Evolutionary conservation across 495 filamentous ascomycete species (phyloP).

Genomic region (Daldinia vernicosa): DNA sequence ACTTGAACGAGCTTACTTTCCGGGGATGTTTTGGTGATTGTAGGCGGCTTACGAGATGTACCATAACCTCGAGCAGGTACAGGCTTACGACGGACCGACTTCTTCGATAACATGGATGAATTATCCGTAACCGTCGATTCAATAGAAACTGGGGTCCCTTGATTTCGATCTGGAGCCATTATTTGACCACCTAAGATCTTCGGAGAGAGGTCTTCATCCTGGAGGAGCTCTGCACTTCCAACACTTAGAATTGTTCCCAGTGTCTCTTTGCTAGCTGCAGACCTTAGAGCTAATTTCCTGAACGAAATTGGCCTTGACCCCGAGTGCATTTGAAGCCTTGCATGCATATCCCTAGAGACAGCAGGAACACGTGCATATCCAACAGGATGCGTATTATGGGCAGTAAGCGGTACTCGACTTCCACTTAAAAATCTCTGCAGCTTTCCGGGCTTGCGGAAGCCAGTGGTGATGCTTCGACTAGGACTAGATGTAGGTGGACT

Average conservation of each 20-base stretch:
- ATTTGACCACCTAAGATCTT: constrained; percentile 11
- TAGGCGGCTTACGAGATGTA: background rate
- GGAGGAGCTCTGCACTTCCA: constrained; percentile 47
- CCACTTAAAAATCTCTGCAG: constrained; percentile 54
- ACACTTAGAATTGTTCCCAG: constrained; percentile 55
- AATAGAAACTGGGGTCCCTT: constrained; percentile 11
- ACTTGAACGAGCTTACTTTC: background rate
- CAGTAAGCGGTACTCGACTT: constrained; percentile 43
- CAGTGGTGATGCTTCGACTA: constrained; percentile 46
- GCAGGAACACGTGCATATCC: constrained; percentile 46
- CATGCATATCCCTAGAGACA: constrained; percentile 47
- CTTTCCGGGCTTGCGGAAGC: constrained; percentile 49
- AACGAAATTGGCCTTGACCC: constrained; percentile 44
- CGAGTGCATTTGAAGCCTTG: constrained; percentile 48
- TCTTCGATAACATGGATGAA: constrained; percentile 45
- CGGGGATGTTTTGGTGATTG: background rate
- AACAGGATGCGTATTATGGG: constrained; percentile 45
- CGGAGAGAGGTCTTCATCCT: constrained; percentile 38
- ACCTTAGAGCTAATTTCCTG: constrained; percentile 48
- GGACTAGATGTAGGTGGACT: constrained; percentile 37
- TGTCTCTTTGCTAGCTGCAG: constrained; percentile 51
- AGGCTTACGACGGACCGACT: constrained; percentile 50
- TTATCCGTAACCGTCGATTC: constrained; percentile 43
- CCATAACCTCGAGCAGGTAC: constrained; percentile 39
- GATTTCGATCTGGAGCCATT: constrained; percentile 10